Evolutionary conservation across 176 grass and related monocot genomes (phyloP), one percentile per base, ranked within the genome.

Genomic region (Pontederia paniculata): DNA sequence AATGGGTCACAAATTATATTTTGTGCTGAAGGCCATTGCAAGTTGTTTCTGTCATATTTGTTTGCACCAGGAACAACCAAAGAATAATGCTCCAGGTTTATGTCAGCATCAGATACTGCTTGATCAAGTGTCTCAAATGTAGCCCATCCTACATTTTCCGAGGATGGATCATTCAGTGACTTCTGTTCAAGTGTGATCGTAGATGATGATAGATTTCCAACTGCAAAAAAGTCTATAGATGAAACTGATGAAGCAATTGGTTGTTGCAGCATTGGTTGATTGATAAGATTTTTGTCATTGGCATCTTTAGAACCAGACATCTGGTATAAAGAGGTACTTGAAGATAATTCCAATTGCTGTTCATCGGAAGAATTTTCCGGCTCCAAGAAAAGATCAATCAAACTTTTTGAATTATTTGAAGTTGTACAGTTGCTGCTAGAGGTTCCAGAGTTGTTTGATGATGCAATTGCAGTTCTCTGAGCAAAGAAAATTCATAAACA

Each of bases 71-170:
- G 57, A 12, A 53, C n/a, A n/a, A n/a, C n/a, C 37, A 57, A 43
- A 61, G 64, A 14, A 52, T 12, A 21, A 72, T 70, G 70, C 45
- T 60, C 16, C 18, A 22, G 59, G 65, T 68, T 78, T 20, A 55
- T 52, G 56, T 57, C 68, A 78, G 48, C 43, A 49, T 63, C 18
- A 13, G 68, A 63, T 67, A 64, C 62, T 46, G 72, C 59, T 63
- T 74, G 82, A 51, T 52, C 23, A 67, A 82, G 75, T 16, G 76
- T 76, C 53, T 96, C 85, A 62, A 96, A 96, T 67, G 85, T 96
- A 53, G 82, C 85, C 90, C 90, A 96, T 57, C 82, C 82, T 58
- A 50, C 43, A 86, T 75, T 89, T 23, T 74, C 68, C 46, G 69
- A 65, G 45, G 67, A 74, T 4, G 49, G 22, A 79, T 59, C 48